Evolutionary conservation across 805 yeast genomes (phyloP), one percentile per base, ranked within the genome.

Genomic region (Metschnikowia gelsemii): DNA sequence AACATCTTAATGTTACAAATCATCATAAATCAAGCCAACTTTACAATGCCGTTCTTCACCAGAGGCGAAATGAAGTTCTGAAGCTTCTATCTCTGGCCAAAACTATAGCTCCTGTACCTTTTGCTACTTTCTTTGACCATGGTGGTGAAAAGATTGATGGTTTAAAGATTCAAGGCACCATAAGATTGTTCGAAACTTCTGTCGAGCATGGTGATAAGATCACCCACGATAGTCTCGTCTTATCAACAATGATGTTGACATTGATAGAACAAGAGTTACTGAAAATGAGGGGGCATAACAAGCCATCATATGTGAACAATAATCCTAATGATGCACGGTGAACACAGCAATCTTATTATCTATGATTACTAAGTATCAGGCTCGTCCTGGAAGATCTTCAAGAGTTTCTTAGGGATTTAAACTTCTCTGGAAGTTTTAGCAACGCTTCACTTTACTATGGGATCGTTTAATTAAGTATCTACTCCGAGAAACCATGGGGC

Each of bases 261-360:
- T 52, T 64, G 43, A 43, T 64, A 24, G 69, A 63, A 34, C 68
- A 60, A 47, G 69, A 64, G 42, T 47, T 49, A 13, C 51, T 65
- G 38, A 64, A 64, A 49, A 61, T 60, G 51, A 51, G 59, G 42
- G 69, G 70, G 1, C 58, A 54, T 20, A 61, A 57, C 41, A 55
- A 57, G 44, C 62, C 62, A 8, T 47, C 54, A 23, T 30, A 38
- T 13, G 44, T 50, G 2, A 28, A 16, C 25, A 21, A 5, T n/a
- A 39, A 17, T 16, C 28, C 19, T 21, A 36, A 26, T 33, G 36
- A 34, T 6, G 18, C 30, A 8, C 16, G 30, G 18, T 27, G 13
- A 27, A 27, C 11, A n/a, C n/a, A n/a, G n/a, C n/a, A n/a, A n/a
- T n/a, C n/a, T n/a, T n/a, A n/a, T n/a, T n/a, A n/a, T n/a, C n/a